These are phyloP conservation scores for Hysterium pulicare DNA, from an alignment of 2,329 filamentous ascomycete genomes.

Conservation along the genomic window DNA sequence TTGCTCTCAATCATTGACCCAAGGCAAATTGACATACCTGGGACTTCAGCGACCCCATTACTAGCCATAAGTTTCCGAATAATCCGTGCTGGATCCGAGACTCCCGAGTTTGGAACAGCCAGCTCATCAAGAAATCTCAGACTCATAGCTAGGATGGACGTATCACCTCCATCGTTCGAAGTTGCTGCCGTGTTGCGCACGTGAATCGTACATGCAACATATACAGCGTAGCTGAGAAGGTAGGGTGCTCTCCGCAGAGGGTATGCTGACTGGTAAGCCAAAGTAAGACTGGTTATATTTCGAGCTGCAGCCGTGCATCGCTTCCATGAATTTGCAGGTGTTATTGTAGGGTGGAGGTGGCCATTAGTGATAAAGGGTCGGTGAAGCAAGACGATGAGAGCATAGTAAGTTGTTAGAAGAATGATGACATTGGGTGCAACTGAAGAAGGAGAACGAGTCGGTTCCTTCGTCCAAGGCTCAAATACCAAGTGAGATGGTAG, in stretches of 20 bases:
- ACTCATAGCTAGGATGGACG: constrained; percentile 22
- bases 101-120: constrained; percentile 20
- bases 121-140: constrained; percentile 33
- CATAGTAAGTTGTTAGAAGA: constrained; percentile 47
- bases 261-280: constrained; percentile 46
- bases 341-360: constrained; percentile 45
- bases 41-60: neutral
- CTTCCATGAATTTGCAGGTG: constrained; percentile 44
- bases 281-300: constrained; percentile 44
- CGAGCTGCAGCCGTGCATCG: constrained; percentile 47
- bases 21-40: too few species aligned
- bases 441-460: neutral
- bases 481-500: neutral
- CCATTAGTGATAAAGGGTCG: constrained; percentile 52
- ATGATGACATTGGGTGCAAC: neutral
- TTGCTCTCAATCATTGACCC: too few species aligned
- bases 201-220: constrained; percentile 53
- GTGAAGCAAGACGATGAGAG: constrained; percentile 52
- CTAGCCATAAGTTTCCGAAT: constrained; percentile 1
- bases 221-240: constrained; percentile 55
- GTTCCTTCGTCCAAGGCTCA: neutral
- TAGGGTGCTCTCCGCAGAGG: constrained; percentile 50
- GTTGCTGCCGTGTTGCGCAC: constrained; percentile 49
- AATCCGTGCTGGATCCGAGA: neutral
- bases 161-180: constrained; percentile 15